A percentile compares a stretch with the other conserved stretches of the same genome.
Conservation (phyloP, 2,329 filamentous ascomycete genomes). For the Ramularia endophylla region DNA sequence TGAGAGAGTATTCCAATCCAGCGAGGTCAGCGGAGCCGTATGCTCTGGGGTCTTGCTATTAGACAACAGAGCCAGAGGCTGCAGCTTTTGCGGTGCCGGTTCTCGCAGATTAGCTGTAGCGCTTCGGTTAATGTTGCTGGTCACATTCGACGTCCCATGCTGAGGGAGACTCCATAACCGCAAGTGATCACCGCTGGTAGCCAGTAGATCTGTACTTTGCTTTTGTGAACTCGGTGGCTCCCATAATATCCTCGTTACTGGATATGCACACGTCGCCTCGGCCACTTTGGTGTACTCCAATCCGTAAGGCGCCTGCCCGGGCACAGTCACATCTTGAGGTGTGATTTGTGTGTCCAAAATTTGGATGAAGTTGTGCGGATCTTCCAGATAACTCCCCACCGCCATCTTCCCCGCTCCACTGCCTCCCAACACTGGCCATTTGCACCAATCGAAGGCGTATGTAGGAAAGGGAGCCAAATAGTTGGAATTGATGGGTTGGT, state of each 20-base stretch:
- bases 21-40: constrained; percentile 88
- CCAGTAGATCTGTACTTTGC: constrained; percentile 87
- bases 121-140: constrained; percentile 64
- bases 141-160: constrained; percentile 45
- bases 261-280: constrained; percentile 96
- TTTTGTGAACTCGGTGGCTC: constrained; percentile 93
- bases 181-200: constrained; percentile 91
- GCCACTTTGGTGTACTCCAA: constrained; percentile 91
- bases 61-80: constrained; percentile 83
- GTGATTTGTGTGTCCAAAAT: constrained; percentile 83
- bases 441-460: constrained; percentile 99
- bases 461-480: constrained; percentile 92
- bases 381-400: constrained; percentile 92
- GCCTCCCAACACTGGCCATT: constrained; percentile 74
- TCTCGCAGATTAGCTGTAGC: constrained; percentile 55
- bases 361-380: constrained; percentile 99
- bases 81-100: constrained; percentile 70
- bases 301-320: constrained; percentile 65
- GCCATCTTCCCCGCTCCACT: constrained; percentile 88
- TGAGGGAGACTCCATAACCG: constrained; percentile 84
- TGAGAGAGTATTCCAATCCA: constrained; percentile 97
- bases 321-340: constrained; percentile 60
- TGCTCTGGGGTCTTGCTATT: constrained; percentile 99
- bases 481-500: constrained; percentile 71
- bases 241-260: constrained; percentile 91